A percentile compares a stretch with the other conserved stretches of the same genome.
phyloP scores from a whole-genome alignment of 176 grass and related monocot species.

The Oryza officinalis region DNA sequence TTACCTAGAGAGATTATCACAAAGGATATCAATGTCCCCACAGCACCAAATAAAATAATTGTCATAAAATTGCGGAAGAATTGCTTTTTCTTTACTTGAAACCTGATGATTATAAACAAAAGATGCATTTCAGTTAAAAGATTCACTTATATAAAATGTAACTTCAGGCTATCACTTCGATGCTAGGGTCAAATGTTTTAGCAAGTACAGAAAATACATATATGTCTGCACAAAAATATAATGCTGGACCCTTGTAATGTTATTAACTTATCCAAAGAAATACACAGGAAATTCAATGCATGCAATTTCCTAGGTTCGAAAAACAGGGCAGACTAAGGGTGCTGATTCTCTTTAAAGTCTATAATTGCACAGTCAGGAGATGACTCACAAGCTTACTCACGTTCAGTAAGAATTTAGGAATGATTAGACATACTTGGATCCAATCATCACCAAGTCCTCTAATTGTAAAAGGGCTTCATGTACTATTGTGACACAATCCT shows the following conservation, averaged over 20 bases:
- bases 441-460: not conserved
- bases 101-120: slow-evolving; percentile 48
- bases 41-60: slow-evolving; percentile 85
- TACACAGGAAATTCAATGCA: not conserved
- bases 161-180: not conserved
- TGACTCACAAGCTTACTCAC: not conserved
- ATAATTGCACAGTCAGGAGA: not conserved
- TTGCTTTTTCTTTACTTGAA: slow-evolving; percentile 99
- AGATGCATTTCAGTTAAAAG: slow-evolving; percentile 12
- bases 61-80: slow-evolving; percentile 94
- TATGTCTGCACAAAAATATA: not conserved
- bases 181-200: slow-evolving; percentile 15
- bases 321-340: not conserved
- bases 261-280: not conserved
- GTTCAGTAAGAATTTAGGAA: not conserved
- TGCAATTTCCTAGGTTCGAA: not conserved
- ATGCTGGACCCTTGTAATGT: not conserved
- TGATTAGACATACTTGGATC: not conserved
- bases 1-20: slow-evolving; percentile 77
- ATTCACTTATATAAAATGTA: slow-evolving; percentile 17
- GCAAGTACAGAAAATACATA: not conserved
- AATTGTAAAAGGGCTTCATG: not conserved
- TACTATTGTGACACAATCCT: not conserved
- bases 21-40: slow-evolving; percentile 94
- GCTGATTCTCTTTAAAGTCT: not conserved